Base-by-base conservation (phyloP, 2,329 filamentous ascomycete genomes). In the Alternaria triticimaculans region DNA sequence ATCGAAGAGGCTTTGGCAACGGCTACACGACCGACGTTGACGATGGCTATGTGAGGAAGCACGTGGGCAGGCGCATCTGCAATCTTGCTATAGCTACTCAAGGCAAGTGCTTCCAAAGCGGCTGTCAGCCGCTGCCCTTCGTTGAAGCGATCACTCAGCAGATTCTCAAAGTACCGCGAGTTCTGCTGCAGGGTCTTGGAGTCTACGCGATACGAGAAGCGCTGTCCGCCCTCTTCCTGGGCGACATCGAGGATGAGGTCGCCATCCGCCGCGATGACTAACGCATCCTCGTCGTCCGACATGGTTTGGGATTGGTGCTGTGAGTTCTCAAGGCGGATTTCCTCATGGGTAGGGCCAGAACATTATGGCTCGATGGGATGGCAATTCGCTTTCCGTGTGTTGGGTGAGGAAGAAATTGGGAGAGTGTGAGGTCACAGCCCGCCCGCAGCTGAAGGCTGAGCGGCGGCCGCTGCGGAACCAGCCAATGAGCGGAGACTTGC, bases 1-100 rank as follows among this genome's bases (percentile, higher is more conserved):
- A 91, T 86, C 8, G 86, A 84, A 11, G 87, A 84, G 33, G 84
- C 85, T 54, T 80, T 82, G 5, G 90, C 91, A 14, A 89, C 89
- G 8, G 90, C 91, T 21, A 89, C 90, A 64, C 89, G 86, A 63
- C 92, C 91, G 30, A 93, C 87, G 71, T 93, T 89, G 2, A 85
- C 81, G 71, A 94, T 90, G 46, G 80, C 71, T 58, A 94, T 84
- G 75, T 84, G 83, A 3, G 91, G 91, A n/a, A 94, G 83, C 30
- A 87, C 84, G 2, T 77, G 68, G 9, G 80, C 70, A 10, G 84
- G 82, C 3, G 85, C 83, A 48, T 87, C 83, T 15, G 79, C 80
- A 2, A 88, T 83, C 46, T 81, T 82, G 25, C 86, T 71, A 55
- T 85, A 83, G 23, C 70, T 72, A 11, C 64, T 59, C n/a, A 84